Percentiles rank a stretch among this genome's conserved stretches.
Evolutionary conservation across 768 basidiomycete genomes (phyloP).

Genomic region (Tubosaeta brunneosetosa): DNA sequence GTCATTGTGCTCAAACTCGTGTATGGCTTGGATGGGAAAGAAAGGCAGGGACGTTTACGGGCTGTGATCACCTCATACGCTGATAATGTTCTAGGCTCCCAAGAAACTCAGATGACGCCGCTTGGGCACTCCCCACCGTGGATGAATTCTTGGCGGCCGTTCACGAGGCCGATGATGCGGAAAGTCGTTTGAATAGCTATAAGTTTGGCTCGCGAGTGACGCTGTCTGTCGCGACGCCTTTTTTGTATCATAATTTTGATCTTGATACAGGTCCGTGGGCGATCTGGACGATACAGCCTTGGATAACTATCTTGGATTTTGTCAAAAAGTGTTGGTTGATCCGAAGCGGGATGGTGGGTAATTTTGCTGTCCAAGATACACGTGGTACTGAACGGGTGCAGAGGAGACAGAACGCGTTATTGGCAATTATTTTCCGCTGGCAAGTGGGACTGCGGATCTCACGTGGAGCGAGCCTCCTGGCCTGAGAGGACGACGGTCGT

Average conservation of each 20-base stretch:
- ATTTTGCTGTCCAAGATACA: conserved; percentile 11
- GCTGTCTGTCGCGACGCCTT: conserved; percentile 39
- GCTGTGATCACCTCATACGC: conserved; percentile 2
- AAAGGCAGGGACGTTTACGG: conserved; percentile 40
- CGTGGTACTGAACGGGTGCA: conserved; percentile 10
- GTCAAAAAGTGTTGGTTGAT: conserved; percentile 48
- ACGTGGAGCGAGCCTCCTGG: neutral
- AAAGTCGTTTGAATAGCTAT: conserved; percentile 26
- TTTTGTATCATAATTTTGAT: conserved; percentile 5
- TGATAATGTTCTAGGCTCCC: conserved; percentile 38
- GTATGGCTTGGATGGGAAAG: conserved; percentile 74
- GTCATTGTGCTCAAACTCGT: conserved; percentile 78
- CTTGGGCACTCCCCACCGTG: conserved; percentile 50
- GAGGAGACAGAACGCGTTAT: conserved; percentile 28
- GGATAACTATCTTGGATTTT: conserved; percentile 65
- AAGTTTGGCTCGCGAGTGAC: conserved; percentile 41
- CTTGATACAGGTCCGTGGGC: conserved; percentile 43
- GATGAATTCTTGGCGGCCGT: conserved; percentile 46
- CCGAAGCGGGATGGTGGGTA: conserved; percentile 24
- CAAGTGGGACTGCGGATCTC: neutral
- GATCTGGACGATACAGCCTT: conserved; percentile 48
- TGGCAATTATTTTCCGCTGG: conserved; percentile 41
- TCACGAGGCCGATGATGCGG: conserved; percentile 33
- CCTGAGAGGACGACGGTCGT: conserved; percentile 5
- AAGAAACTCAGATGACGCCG: conserved; percentile 48